Percentiles rank a stretch among this genome's conserved stretches.
Evolutionary conservation across 768 basidiomycete genomes (phyloP).

Genomic region (Termitomyces sp.): DNA sequence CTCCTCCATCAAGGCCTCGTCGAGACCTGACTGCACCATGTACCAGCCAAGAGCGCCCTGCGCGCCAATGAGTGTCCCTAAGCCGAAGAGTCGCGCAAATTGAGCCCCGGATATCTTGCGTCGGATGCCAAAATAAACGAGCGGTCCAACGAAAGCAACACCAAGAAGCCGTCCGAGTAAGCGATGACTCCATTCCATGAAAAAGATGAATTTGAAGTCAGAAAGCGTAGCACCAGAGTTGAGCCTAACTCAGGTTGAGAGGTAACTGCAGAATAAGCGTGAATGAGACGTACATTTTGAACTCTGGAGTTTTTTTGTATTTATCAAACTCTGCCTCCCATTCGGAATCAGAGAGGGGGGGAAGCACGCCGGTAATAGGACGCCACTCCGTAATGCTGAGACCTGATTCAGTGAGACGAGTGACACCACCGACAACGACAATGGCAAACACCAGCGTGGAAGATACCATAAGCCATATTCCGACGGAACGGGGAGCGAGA

Average conservation of each 20-base stretch:
- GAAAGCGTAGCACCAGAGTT: conserved; percentile 84
- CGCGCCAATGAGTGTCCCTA: conserved; percentile 80
- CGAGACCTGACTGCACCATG: conserved; percentile 97
- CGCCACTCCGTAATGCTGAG: conserved; percentile 98
- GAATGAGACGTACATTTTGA: conserved; percentile 68
- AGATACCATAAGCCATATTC: conserved; percentile 81
- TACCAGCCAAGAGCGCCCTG: conserved; percentile 98
- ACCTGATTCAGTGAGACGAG: conserved; percentile 95
- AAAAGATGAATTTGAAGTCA: conserved; percentile 95
- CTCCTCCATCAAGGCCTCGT: conserved; percentile 72
- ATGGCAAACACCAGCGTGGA: conserved; percentile 86
- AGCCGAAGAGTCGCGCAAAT: conserved; percentile 57
- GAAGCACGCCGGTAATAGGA: conserved; percentile 84
- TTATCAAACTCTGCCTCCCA: conserved; percentile 92
- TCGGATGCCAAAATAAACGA: conserved; percentile 72
- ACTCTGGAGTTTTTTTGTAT: conserved; percentile 93
- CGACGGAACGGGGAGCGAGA: conserved; percentile 66
- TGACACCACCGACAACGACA: conserved; percentile 93
- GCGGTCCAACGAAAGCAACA: conserved; percentile 76
- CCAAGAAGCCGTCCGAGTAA: conserved; percentile 87
- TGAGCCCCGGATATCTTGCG: conserved; percentile 64
- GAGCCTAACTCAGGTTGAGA: conserved; percentile 41
- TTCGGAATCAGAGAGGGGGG: conserved; percentile 68
- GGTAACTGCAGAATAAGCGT: background rate
- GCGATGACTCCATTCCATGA: conserved; percentile 98